Conservation (phyloP, 2,329 filamentous ascomycete genomes). For the Colletotrichum somersetense region DNA sequence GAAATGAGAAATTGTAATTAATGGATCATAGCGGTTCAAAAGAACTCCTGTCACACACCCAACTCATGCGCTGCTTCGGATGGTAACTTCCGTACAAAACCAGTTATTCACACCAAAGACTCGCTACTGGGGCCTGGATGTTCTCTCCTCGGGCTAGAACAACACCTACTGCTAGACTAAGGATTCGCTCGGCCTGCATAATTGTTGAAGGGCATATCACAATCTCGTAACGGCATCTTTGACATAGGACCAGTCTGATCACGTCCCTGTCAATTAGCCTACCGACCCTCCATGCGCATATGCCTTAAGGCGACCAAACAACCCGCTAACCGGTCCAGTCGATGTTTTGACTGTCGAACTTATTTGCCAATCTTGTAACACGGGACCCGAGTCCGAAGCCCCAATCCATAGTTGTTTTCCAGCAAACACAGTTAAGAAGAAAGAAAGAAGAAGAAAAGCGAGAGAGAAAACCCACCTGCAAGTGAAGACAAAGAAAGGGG, state of each 20-base stretch:
- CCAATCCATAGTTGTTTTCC: accelerated
- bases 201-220: not conserved
- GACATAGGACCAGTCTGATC: not conserved
- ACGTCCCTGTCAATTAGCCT: not conserved
- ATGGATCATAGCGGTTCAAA: not conserved
- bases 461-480: no score
- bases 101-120: not conserved
- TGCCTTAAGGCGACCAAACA: not conserved
- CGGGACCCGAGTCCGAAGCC: not conserved
- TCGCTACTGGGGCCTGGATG: no score
- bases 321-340: not conserved
- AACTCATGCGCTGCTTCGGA: not conserved
- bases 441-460: not conserved
- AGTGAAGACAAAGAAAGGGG: not conserved
- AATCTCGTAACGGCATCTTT: not conserved
- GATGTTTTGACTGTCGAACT: not conserved
- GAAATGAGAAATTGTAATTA: not conserved
- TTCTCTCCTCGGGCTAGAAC: not conserved
- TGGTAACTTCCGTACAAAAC: not conserved
- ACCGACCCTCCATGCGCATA: not conserved
- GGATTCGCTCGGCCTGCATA: not conserved
- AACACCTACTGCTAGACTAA: not conserved
- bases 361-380: not conserved
- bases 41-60: not conserved
- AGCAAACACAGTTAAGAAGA: not conserved